Evolutionary conservation across 164 flowering plant genomes (phyloP).

Genomic region (Magnolia sinica): DNA sequence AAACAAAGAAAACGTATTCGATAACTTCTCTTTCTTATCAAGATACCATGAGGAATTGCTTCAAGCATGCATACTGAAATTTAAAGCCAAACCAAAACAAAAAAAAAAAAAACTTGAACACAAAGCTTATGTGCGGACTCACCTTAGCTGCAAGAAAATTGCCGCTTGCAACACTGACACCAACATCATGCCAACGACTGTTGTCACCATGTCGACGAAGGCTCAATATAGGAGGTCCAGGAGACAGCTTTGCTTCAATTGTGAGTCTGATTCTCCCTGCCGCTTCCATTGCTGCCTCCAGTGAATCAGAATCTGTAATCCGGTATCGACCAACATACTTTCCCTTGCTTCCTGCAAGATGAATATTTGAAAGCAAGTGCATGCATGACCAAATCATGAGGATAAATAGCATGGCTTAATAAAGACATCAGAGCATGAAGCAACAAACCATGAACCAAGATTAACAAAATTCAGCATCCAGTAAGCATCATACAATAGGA

Average conservation of each 20-base stretch:
- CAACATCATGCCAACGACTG: constrained; percentile 87
- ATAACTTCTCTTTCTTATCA: not conserved
- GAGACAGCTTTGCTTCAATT: constrained; percentile 92
- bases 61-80: not conserved
- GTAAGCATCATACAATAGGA: not conserved
- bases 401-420: not conserved
- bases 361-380: not conserved
- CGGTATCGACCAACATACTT: constrained; percentile 82
- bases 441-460: no score
- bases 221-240: constrained; percentile 78
- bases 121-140: not conserved
- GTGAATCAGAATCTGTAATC: constrained; percentile 72
- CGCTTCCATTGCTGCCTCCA: constrained; percentile 88
- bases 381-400: not conserved
- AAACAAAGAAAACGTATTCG: no score
- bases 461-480: not conserved
- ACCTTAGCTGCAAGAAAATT: constrained; percentile 98
- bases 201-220: constrained; percentile 90
- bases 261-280: constrained; percentile 71
- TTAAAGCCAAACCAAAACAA: not conserved
- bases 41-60: not conserved
- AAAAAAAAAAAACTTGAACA: not conserved
- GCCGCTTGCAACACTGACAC: constrained; percentile 94
- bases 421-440: not conserved
- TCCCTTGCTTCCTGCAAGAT: constrained; percentile 61